A percentile compares a stretch with the other conserved stretches of the same genome.
Evolutionary conservation across 2,329 filamentous ascomycete species (phyloP).

Genomic region (Cryphonectria parasitica): DNA sequence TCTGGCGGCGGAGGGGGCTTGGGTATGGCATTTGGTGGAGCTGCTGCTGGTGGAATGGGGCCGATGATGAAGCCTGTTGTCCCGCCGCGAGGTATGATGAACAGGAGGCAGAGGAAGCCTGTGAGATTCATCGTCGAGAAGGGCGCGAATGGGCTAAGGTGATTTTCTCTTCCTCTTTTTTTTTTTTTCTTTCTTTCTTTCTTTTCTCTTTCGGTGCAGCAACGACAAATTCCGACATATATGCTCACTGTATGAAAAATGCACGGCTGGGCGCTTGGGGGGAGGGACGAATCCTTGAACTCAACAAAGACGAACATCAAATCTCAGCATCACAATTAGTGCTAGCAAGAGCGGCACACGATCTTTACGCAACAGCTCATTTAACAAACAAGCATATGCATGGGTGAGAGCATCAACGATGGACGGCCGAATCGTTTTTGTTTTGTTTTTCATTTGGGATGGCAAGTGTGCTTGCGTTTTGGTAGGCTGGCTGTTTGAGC

Average conservation of each 20-base stretch:
- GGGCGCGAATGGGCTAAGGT: slow-evolving; percentile 41
- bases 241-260: neutral
- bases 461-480: neutral
- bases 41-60: slow-evolving; percentile 33
- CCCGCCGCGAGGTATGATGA: slow-evolving; percentile 39
- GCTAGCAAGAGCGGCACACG: neutral
- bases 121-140: slow-evolving; percentile 49
- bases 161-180: slow-evolving; percentile 9
- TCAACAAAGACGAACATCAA: slow-evolving; percentile 6
- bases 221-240: neutral
- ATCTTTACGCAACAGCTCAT: slow-evolving; percentile 11
- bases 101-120: slow-evolving; percentile 39
- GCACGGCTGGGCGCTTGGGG: slow-evolving; percentile 3
- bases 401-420: slow-evolving; percentile 3
- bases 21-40: slow-evolving; percentile 29
- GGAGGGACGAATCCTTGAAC: neutral
- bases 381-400: neutral
- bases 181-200: too few species aligned
- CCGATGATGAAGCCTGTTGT: slow-evolving; percentile 39
- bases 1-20: slow-evolving; percentile 23
- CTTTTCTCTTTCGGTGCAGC: neutral
- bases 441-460: neutral
- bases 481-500: neutral
- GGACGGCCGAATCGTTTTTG: slow-evolving; percentile 10
- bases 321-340: slow-evolving; percentile 12